Evolutionary conservation across 352 stramenopile species (phyloP).

Genomic region (Pythium monospermum): DNA sequence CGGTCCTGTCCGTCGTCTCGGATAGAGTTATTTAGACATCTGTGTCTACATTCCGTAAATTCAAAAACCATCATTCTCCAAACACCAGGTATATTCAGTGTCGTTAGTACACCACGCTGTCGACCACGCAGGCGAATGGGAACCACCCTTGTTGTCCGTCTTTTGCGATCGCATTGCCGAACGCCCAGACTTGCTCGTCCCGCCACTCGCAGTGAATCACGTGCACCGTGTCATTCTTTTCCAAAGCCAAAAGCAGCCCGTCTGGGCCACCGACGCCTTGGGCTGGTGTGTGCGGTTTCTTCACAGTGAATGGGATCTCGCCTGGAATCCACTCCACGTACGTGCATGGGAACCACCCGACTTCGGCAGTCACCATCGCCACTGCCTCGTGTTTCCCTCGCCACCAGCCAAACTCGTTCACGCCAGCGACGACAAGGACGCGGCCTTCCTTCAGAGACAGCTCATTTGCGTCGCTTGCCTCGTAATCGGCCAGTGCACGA

Average conservation of each 20-base stretch:
- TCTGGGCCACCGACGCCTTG: not conserved
- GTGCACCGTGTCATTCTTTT: conserved; percentile 14
- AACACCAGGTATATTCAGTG: not conserved
- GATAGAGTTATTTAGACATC: conserved; percentile 20
- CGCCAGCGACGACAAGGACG: conserved; percentile 26
- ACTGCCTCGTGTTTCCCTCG: conserved; percentile 9
- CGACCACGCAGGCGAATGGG: conserved; percentile 20
- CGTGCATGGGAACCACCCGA: conserved; percentile 48
- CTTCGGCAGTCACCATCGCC: not conserved
- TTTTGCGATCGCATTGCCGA: not conserved
- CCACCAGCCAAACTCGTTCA: conserved; percentile 46
- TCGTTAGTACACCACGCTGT: not conserved
- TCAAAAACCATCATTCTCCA: not conserved
- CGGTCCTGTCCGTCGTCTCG: no score
- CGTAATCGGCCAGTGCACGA: conserved; percentile 32
- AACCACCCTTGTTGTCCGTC: conserved; percentile 20
- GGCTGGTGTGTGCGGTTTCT: not conserved
- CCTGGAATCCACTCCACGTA: conserved; percentile 36
- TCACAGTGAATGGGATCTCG: conserved; percentile 1
- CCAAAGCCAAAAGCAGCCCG: not conserved
- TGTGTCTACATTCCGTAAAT: not conserved
- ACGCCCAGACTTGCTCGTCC: conserved; percentile 20
- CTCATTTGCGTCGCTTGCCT: conserved; percentile 24
- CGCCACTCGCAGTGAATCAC: conserved; percentile 23
- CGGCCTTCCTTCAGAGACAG: conserved; percentile 26